phyloP scores from a whole-genome alignment of 176 grass and related monocot species.

The Metroxylon sagu region DNA sequence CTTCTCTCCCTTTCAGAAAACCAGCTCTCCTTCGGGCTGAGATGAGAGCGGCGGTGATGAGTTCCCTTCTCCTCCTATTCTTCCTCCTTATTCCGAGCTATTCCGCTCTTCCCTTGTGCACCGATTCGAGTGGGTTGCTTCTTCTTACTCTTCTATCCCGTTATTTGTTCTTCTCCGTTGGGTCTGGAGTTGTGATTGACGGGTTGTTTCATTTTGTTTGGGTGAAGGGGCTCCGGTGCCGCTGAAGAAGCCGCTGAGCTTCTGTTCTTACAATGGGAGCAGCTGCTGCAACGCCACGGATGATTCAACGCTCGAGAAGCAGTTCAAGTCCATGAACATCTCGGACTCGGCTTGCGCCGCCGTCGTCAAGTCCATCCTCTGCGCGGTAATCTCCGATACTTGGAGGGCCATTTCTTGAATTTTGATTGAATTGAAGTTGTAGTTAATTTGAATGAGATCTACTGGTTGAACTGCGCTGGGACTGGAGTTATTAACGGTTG shows the following conservation, averaged over 20 bases:
- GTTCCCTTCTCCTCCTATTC: constrained; percentile 17
- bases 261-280: constrained; percentile 41
- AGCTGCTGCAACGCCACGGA: constrained; percentile 53
- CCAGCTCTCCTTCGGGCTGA: no score
- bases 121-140: constrained; percentile 36
- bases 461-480: no score
- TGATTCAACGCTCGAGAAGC: constrained; percentile 41
- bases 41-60: no score
- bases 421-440: neutral
- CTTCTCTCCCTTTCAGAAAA: no score
- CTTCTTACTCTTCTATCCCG: neutral
- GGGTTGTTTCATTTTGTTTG: neutral
- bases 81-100: constrained; percentile 17
- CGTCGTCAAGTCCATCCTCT: constrained; percentile 64
- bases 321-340: constrained; percentile 58
- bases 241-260: constrained; percentile 35
- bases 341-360: constrained; percentile 46
- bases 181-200: no score
- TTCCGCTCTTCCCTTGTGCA: constrained; percentile 48
- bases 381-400: constrained; percentile 37
- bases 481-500: no score
- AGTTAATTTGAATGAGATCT: neutral
- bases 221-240: constrained; percentile 39
- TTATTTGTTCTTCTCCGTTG: neutral
- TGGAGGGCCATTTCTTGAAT: neutral